Conservation (phyloP, 2,329 filamentous ascomycete species). For the Curvularia sp. region DNA sequence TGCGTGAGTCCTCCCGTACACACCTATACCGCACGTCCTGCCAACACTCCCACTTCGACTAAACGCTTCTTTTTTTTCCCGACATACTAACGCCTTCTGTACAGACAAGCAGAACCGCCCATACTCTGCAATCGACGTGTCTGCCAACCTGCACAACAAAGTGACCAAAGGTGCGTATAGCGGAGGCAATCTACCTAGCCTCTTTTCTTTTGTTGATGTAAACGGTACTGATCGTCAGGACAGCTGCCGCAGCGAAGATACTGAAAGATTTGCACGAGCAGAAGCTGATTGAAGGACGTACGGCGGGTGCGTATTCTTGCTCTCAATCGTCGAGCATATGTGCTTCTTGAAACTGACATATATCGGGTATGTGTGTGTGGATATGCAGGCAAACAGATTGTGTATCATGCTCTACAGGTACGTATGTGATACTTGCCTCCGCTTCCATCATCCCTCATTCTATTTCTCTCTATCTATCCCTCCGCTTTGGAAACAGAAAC, state of each 20-base stretch:
- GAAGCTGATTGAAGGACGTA: slow-evolving; percentile 64
- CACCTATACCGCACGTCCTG: not conserved
- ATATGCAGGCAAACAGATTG: slow-evolving; percentile 65
- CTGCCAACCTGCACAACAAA: slow-evolving; percentile 67
- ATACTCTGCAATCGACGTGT: slow-evolving; percentile 66
- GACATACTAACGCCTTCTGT: slow-evolving; percentile 9
- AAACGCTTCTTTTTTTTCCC: too few species aligned
- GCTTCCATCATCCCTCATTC: not conserved
- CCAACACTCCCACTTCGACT: not conserved
- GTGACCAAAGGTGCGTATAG: slow-evolving; percentile 60
- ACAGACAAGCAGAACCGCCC: slow-evolving; percentile 62
- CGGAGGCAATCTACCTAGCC: too few species aligned
- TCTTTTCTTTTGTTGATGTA: not conserved
- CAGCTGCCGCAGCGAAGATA: slow-evolving; percentile 65
- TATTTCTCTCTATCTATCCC: not conserved
- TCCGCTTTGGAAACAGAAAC: too few species aligned
- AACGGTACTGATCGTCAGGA: slow-evolving; percentile 20
- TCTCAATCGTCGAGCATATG: not conserved
- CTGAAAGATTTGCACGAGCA: slow-evolving; percentile 69
- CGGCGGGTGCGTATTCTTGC: slow-evolving; percentile 54
- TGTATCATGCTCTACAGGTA: slow-evolving; percentile 65
- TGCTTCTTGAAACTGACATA: not conserved
- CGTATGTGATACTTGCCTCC: not conserved
- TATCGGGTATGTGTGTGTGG: not conserved
- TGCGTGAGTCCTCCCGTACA: slow-evolving; percentile 52